Conservation (phyloP, 1,284 basidiomycete genomes). For the Coniferiporia weirii region DNA sequence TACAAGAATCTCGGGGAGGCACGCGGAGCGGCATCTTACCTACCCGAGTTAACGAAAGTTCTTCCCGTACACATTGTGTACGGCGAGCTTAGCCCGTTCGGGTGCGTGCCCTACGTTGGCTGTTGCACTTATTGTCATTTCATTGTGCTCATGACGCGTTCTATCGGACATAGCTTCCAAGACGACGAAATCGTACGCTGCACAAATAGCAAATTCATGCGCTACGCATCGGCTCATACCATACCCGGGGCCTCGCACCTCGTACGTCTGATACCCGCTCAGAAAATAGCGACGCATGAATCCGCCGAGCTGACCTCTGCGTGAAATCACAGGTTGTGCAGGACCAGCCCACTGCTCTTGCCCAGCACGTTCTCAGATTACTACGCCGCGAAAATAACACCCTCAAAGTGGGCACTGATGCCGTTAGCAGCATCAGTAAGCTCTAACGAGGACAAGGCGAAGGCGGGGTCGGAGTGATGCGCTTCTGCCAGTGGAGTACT, state of each 20-base stretch:
- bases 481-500: no score
- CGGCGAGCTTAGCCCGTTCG: not conserved
- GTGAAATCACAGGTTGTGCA: not conserved
- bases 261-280: slow-evolving; percentile 18
- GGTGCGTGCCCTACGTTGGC: not conserved
- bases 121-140: not conserved
- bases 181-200: slow-evolving; percentile 36
- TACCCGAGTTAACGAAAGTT: not conserved
- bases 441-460: no score
- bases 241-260: slow-evolving; percentile 29
- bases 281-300: no score
- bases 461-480: no score
- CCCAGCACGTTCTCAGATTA: not conserved
- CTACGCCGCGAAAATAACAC: not conserved
- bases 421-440: not conserved
- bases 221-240: slow-evolving; percentile 32
- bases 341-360: not conserved
- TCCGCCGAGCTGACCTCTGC: no score
- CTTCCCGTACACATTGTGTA: slow-evolving; percentile 5
- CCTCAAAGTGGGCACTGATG: not conserved
- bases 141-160: not conserved
- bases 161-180: slow-evolving; percentile 30
- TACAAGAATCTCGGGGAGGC: not conserved
- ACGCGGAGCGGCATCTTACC: not conserved
- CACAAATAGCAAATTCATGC: slow-evolving; percentile 29